phyloP scores from a whole-genome alignment of 208 protist genomes.

The Leptomonas seymouri region DNA sequence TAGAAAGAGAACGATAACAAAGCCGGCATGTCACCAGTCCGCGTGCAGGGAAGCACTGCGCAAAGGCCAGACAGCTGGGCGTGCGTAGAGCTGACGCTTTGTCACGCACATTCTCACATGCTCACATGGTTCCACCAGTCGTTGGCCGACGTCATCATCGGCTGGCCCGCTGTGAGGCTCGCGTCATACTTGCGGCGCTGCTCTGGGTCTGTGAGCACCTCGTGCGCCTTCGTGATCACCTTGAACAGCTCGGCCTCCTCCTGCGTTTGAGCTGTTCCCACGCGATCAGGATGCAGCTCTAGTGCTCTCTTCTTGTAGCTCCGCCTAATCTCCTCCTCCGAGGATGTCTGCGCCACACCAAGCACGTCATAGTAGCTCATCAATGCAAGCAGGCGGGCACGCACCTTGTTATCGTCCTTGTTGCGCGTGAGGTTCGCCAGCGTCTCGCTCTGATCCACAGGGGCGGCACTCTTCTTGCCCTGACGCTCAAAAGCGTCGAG shows the following conservation, averaged over 20 bases:
- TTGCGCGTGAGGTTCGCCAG: constrained; percentile 64
- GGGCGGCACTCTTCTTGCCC: constrained; percentile 35
- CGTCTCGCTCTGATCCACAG: constrained; percentile 30
- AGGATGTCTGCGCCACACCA: constrained; percentile 68
- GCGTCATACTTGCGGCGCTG: constrained; percentile 71
- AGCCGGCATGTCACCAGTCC: neutral
- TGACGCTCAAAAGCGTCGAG: constrained; percentile 74
- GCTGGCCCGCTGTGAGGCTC: constrained; percentile 29
- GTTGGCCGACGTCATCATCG: constrained; percentile 3
- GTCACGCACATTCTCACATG: neutral
- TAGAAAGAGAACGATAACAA: neutral
- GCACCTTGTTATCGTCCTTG: constrained; percentile 75
- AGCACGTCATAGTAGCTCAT: constrained; percentile 94
- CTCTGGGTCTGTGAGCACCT: constrained; percentile 71
- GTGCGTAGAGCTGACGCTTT: too few relatives aligned
- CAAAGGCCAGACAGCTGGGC: neutral
- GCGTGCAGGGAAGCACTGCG: neutral
- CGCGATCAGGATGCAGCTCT: constrained; percentile 86
- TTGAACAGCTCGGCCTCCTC: constrained; percentile 92
- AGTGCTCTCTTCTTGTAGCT: constrained; percentile 88
- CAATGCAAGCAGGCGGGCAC: constrained; percentile 72
- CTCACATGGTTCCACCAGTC: constrained; percentile 61
- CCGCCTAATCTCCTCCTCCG: constrained; percentile 70
- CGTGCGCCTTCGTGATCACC: constrained; percentile 89
- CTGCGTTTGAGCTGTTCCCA: constrained; percentile 55